Percentiles rank a stretch among this genome's conserved stretches.
Evolutionary conservation across 129 eudicot genomes (phyloP).

Genomic region (Chrysanthemum lavandulifolium): DNA sequence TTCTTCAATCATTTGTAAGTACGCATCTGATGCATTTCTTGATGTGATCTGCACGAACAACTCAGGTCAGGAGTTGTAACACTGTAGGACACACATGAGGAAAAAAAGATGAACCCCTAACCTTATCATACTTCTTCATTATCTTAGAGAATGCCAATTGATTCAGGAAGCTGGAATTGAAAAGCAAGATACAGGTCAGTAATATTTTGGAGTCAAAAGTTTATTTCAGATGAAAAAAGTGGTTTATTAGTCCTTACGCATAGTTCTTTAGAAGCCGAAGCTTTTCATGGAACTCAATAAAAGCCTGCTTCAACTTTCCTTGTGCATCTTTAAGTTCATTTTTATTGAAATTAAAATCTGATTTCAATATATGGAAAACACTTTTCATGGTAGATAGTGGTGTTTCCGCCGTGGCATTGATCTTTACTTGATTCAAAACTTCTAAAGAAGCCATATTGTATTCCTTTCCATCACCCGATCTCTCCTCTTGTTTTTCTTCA

Average conservation of each 20-base stretch:
- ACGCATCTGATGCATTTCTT: conserved; percentile 49
- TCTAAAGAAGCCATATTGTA: conserved; percentile 40
- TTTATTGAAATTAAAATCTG: conserved; percentile 41
- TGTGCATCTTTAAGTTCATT: conserved; percentile 44
- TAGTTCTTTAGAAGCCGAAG: conserved; percentile 63
- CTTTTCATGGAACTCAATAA: conserved; percentile 50
- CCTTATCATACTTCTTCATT: conserved; percentile 73
- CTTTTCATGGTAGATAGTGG: conserved; percentile 52
- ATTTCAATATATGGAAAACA: conserved; percentile 30
- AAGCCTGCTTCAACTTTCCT: conserved; percentile 48
- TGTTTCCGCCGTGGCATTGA: conserved; percentile 45
- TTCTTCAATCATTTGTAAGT: conserved; percentile 55
- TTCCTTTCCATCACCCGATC: neutral
- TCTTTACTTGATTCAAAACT: conserved; percentile 53
- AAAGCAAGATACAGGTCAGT: conserved; percentile 20
- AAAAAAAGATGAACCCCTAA: conserved; percentile 1
- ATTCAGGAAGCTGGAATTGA: conserved; percentile 54
- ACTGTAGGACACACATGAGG: neutral
- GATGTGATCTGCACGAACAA: conserved; percentile 46
- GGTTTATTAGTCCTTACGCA: conserved; percentile 35
- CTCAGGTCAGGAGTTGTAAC: neutral
- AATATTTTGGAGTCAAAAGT: neutral
- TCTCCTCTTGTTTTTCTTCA: conserved; percentile 13
- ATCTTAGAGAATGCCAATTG: conserved; percentile 55
- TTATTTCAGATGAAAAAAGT: neutral